Conservation (phyloP, 2,329 filamentous ascomycete genomes). For the Colletotrichum gloeosporioides region DNA sequence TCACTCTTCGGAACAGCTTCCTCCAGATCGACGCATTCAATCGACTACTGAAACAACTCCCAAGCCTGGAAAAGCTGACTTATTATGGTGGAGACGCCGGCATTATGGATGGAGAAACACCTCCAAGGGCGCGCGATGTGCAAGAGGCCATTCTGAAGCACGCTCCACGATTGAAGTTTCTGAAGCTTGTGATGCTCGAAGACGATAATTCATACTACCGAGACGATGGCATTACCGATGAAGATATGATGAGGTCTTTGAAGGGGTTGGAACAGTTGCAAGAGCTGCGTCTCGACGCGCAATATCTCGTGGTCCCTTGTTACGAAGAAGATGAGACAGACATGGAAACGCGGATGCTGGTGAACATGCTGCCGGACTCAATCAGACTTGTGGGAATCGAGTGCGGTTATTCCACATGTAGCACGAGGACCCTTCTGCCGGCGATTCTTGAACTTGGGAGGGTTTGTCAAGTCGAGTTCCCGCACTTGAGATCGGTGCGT, state of each 20-base stretch:
- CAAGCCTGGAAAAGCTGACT: background rate
- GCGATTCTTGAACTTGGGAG: background rate
- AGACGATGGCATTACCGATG: background rate
- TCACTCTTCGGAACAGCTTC: background rate
- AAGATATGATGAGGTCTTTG: background rate
- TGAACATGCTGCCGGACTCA: background rate
- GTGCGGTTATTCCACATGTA: background rate
- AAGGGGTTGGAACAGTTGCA: background rate
- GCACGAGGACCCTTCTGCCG: background rate
- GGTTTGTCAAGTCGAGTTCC: background rate
- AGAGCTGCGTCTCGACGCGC: background rate
- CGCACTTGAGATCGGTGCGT: background rate
- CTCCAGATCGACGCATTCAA: background rate
- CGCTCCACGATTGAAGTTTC: background rate
- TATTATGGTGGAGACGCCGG: background rate
- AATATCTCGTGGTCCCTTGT: background rate
- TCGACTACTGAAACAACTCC: background rate
- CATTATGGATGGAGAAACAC: background rate
- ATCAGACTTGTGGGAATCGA: background rate
- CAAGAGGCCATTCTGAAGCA: background rate
- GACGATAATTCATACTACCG: background rate
- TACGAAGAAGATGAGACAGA: background rate
- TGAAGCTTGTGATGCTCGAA: background rate
- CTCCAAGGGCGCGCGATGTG: background rate
- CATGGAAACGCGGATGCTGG: background rate